A percentile compares a stretch with the other conserved stretches of the same genome.
Evolutionary conservation across 2,329 filamentous ascomycete species (phyloP).

Genomic region (Fusarium fracticaudum): DNA sequence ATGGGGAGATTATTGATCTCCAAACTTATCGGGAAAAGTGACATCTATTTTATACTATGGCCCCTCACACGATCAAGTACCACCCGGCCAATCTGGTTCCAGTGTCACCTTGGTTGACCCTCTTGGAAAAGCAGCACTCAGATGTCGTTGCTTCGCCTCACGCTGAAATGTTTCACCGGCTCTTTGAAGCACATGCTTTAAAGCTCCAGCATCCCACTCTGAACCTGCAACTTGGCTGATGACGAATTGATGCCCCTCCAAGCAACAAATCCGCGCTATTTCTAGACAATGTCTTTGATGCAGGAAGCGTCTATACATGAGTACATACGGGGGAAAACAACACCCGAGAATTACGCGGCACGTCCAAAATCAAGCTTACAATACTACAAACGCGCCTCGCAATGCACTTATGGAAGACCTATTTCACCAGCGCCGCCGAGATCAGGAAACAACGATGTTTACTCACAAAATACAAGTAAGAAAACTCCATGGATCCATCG

Average conservation of each 20-base stretch:
- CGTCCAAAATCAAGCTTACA: neutral
- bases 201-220: no score
- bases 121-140: no score
- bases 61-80: neutral
- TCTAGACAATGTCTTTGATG: no score
- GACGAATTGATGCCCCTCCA: no score
- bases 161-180: no score
- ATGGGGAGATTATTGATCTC: no score
- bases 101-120: no score
- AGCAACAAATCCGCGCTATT: accelerated
- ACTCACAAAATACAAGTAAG: accelerated
- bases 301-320: neutral
- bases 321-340: neutral
- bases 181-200: no score
- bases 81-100: accelerated
- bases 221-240: no score
- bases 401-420: neutral
- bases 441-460: accelerated
- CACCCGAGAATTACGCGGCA: neutral
- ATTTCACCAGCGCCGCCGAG: neutral
- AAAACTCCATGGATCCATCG: no score
- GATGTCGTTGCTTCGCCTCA: no score
- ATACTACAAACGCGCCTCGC: accelerated
- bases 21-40: neutral
- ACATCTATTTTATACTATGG: accelerated